Evolutionary conservation across 208 protist genomes (phyloP).

Genomic region (Wallacemonas sp.): DNA sequence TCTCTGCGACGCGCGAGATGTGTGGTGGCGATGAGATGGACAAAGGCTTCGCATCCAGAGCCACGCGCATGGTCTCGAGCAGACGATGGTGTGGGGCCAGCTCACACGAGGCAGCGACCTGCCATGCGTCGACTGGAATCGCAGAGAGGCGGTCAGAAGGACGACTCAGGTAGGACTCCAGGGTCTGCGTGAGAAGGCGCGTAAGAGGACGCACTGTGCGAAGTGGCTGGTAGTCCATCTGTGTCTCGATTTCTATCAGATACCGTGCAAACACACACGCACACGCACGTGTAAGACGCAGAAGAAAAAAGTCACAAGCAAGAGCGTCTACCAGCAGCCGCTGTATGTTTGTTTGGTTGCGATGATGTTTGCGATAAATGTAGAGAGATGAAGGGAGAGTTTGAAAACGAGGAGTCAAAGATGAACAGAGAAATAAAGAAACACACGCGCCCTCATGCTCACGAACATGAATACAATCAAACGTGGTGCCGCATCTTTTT

Average conservation of each 20-base stretch:
- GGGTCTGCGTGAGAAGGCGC: conserved; percentile 34
- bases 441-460: too few relatives aligned
- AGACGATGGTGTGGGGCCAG: conserved; percentile 51
- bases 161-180: conserved; percentile 20
- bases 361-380: too few relatives aligned
- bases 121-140: conserved; percentile 36
- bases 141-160: conserved; percentile 19
- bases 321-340: too few relatives aligned
- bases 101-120: conserved; percentile 48
- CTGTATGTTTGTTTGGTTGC: too few relatives aligned
- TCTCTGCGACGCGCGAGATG: too few relatives aligned
- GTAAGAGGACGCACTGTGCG: conserved; percentile 43
- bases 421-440: too few relatives aligned
- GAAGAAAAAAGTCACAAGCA: conserved; percentile 7
- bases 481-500: too few relatives aligned
- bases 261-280: too few relatives aligned
- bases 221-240: conserved; percentile 66
- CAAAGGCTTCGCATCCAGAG: neutral
- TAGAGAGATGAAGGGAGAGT: too few relatives aligned
- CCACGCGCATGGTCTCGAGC: conserved; percentile 25
- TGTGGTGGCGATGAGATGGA: neutral
- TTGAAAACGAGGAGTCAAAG: too few relatives aligned
- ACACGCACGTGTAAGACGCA: neutral
- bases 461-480: too few relatives aligned
- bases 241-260: neutral